Evolutionary conservation across 257 asterid genomes (phyloP), one percentile per base, ranked within the genome.

Genomic region (Solanum clarkiae): DNA sequence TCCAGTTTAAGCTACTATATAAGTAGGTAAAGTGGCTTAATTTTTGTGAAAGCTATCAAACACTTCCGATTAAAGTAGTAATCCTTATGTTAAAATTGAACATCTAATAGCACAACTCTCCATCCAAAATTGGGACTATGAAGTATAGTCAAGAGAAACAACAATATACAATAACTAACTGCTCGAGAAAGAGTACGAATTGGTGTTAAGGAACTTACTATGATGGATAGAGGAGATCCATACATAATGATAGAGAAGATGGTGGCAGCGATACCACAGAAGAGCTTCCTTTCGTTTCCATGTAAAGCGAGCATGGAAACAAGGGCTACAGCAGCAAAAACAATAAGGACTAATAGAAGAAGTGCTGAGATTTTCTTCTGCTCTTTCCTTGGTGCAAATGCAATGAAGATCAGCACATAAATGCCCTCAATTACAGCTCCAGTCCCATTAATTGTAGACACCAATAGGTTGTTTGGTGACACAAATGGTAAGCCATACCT

Each of bases 401-500:
- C 4, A 53, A 95, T 84, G 87, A 92, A 95, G 26, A 91, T 84
- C 66, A 92, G n/a, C 84, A 93, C 95, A 83, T 92, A 94, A 11
- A 90, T 83, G 59, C 63, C 13, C 71, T 95, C 96, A 40, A 95
- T 90, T 36, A 22, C 94, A 17, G 93, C 96, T 4, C 98, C 98
- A 4, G 96, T 90, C 18, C 94, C 98, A 20, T 94, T 95, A 56
- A 94, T 89, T 4, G 95, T 92, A 3, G 98, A 93, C 16, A 96
- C 94, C 2, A 93, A 89, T 69, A 96, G 57, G 86, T 96, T 96
- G 90, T 96, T 87, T 5, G 94, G 94, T n/a, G 99, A 94, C 85
- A 96, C 98, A 84, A 96, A 94, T 2, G 98, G 98, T 89, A 93
- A 77, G 5, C 98, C 99, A 56, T 96, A 96, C 98, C 99, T 96